phyloP scores from a whole-genome alignment of 2,329 filamentous ascomycete genomes.

The Zasmidium citrigriseum region DNA sequence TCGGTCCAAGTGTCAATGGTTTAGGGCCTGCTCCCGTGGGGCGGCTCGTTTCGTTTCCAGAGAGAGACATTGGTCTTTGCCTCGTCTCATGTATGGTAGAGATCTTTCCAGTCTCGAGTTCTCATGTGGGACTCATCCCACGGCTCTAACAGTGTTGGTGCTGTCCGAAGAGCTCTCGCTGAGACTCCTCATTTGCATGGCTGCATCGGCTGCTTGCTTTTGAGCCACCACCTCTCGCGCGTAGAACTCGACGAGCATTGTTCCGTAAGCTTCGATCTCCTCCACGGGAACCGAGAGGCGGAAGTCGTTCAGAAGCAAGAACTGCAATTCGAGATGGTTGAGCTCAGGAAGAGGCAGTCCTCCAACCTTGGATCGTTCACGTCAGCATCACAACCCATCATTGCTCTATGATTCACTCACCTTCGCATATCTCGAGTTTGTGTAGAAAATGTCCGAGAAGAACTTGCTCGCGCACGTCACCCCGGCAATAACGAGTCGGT shows the following conservation, averaged over 20 bases:
- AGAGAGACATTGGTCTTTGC: no score
- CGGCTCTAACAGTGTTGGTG: slow-evolving; percentile 31
- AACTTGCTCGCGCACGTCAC: slow-evolving; percentile 99
- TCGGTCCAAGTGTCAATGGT: no score
- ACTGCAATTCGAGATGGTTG: slow-evolving; percentile 95
- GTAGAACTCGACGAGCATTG: slow-evolving; percentile 98
- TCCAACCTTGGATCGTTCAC: slow-evolving; percentile 68
- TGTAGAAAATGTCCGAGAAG: slow-evolving; percentile 98
- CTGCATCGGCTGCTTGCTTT: slow-evolving; percentile 43
- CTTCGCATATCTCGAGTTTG: slow-evolving; percentile 98
- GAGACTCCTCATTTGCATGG: slow-evolving; percentile 28
- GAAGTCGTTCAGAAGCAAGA: slow-evolving; percentile 93
- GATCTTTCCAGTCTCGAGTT: background rate
- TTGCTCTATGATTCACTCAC: slow-evolving; percentile 53
- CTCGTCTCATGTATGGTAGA: background rate
- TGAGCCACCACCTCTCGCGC: slow-evolving; percentile 81
- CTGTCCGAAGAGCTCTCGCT: slow-evolving; percentile 36
- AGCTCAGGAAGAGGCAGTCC: slow-evolving; percentile 88
- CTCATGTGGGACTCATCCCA: slow-evolving; percentile 5
- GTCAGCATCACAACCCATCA: background rate
- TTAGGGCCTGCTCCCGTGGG: background rate
- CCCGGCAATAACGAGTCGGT: slow-evolving; percentile 91
- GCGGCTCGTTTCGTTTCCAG: no score
- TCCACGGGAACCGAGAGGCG: slow-evolving; percentile 89
- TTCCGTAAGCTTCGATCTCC: slow-evolving; percentile 94